phyloP scores from a whole-genome alignment of 306 rosid genomes.

The Cicer cuneatum region DNA sequence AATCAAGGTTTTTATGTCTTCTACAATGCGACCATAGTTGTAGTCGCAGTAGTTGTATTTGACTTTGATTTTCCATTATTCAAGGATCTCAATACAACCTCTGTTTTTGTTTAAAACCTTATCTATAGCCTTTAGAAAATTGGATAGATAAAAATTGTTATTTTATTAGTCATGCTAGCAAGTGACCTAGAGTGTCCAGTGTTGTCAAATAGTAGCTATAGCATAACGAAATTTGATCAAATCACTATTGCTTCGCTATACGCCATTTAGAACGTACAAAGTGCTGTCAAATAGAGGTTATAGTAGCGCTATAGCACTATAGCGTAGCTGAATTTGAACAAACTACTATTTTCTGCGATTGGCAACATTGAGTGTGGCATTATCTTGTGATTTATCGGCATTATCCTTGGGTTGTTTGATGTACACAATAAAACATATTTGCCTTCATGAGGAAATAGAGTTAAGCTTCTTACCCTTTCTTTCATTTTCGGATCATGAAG shows the following conservation, averaged over 20 bases:
- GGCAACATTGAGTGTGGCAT: background rate
- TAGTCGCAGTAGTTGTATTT: background rate
- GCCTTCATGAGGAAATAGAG: background rate
- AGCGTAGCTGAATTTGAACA: too few relatives aligned
- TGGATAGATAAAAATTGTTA: background rate
- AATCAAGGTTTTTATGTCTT: background rate
- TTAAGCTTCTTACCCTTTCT: background rate
- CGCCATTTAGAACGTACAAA: too few relatives aligned
- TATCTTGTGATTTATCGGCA: slow-evolving; percentile 22
- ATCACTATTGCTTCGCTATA: too few relatives aligned
- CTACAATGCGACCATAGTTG: background rate
- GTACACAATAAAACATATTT: slow-evolving; percentile 4
- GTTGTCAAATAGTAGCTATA: too few relatives aligned
- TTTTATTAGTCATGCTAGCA: background rate
- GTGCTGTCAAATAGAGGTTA: too few relatives aligned
- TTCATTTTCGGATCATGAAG: background rate
- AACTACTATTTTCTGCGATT: too few relatives aligned
- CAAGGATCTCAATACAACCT: background rate
- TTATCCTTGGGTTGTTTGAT: slow-evolving; percentile 18
- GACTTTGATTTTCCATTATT: background rate
- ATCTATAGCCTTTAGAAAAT: background rate
- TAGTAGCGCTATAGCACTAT: too few relatives aligned
- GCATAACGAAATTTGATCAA: too few relatives aligned
- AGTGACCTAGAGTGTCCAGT: background rate
- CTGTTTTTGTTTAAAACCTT: background rate